A percentile compares a stretch with the other conserved stretches of the same genome.
Evolutionary conservation across 225 moss, liverwort and hornwort genomes (phyloP).

Genomic region (Thuidium tamariscinum): DNA sequence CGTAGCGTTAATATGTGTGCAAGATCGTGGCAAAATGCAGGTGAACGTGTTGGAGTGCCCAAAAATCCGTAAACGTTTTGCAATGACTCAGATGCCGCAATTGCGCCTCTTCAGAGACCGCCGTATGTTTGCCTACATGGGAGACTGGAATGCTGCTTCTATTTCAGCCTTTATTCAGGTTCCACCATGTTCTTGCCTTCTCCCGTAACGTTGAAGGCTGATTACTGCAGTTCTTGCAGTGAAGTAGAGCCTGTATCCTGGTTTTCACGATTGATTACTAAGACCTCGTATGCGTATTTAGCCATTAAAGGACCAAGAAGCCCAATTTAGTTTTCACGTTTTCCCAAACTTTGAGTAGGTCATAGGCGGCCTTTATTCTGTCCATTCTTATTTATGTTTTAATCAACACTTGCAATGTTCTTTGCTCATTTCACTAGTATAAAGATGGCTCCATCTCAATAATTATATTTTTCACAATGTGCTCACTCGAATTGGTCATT

Average conservation of each 20-base stretch:
- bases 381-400: not conserved
- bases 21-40: conserved; percentile 23
- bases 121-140: conserved; percentile 61
- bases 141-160: conserved; percentile 53
- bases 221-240: not conserved
- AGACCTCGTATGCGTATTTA: not conserved
- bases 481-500: not conserved
- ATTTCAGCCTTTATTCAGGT: conserved; percentile 46
- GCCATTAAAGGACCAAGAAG: not conserved
- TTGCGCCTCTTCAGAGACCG: conserved; percentile 76
- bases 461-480: not conserved
- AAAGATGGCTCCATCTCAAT: not conserved
- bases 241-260: not conserved
- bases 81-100: conserved; percentile 49
- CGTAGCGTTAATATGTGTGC: not conserved
- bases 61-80: conserved; percentile 57
- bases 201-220: not conserved
- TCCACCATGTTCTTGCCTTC: not conserved
- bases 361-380: not conserved
- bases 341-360: not conserved
- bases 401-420: too few species aligned
- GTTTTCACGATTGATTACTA: not conserved
- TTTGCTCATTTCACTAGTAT: not conserved
- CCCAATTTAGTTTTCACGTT: too few species aligned
- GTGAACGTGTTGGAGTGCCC: conserved; percentile 63